Conservation (phyloP, 176 grass and related monocot genomes). For the Carex pumila region DNA sequence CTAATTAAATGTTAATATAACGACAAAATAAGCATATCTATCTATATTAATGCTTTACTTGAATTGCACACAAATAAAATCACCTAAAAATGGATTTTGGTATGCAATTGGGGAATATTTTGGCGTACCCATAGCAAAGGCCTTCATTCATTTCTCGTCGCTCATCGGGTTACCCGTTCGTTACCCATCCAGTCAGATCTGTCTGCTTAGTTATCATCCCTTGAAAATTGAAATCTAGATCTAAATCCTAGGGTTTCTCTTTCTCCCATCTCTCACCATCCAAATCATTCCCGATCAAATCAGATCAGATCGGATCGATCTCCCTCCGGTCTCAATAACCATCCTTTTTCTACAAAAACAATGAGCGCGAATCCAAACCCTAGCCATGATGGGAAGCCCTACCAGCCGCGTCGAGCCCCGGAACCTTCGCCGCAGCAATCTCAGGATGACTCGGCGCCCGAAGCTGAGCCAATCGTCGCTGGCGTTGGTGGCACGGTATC, state of each 20-base stretch:
- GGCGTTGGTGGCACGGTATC: conserved; percentile 13
- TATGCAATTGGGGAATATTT: neutral
- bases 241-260: conserved; percentile 76
- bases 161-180: neutral
- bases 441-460: conserved; percentile 41
- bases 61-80: neutral
- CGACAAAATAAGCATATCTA: no score
- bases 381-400: conserved; percentile 64
- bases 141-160: neutral
- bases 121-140: neutral
- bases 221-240: conserved; percentile 40
- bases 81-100: neutral
- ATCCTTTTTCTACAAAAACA: conserved; percentile 1
- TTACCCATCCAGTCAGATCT: neutral
- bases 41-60: no score
- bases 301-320: conserved; percentile 31
- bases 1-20: no score
- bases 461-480: conserved; percentile 44
- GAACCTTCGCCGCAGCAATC: conserved; percentile 25
- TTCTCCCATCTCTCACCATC: conserved; percentile 39
- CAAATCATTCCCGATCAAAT: conserved; percentile 25
- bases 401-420: conserved; percentile 60
- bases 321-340: conserved; percentile 21
- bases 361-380: conserved; percentile 43
- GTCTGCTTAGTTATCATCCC: neutral